A percentile compares a stretch with the other conserved stretches of the same genome.
Evolutionary conservation across 1,284 basidiomycete genomes (phyloP).

Genomic region (Marasmius sp.): DNA sequence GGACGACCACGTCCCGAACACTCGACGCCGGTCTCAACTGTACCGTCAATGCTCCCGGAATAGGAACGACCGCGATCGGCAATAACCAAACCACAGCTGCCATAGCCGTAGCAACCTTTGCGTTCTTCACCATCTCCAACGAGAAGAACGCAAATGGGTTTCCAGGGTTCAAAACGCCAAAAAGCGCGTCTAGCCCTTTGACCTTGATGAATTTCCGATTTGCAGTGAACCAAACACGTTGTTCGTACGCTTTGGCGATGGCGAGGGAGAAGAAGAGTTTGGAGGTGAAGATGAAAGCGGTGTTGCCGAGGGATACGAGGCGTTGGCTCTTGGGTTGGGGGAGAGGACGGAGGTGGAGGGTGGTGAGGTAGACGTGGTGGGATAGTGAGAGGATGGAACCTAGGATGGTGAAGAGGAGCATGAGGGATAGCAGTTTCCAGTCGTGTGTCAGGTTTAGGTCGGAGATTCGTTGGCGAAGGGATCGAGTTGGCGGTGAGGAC

Average conservation of each 20-base stretch:
- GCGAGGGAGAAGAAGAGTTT: neutral
- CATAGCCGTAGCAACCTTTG: neutral
- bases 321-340: neutral
- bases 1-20: neutral
- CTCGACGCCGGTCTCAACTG: neutral
- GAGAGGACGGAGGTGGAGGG: no score
- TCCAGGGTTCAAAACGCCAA: neutral
- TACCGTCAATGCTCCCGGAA: neutral
- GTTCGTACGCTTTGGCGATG: neutral
- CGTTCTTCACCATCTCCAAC: neutral
- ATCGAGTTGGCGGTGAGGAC: no score
- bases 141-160: neutral
- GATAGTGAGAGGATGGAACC: no score
- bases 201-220: neutral
- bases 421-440: no score
- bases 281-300: neutral
- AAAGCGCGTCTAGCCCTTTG: neutral
- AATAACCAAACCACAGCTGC: neutral
- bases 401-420: no score
- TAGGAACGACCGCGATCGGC: neutral
- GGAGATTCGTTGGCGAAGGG: no score
- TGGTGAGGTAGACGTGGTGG: no score
- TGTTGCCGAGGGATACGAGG: neutral
- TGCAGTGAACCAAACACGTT: neutral
- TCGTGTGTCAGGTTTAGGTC: no score